Conservation (phyloP, 106 monocot genomes). For the Alisma plantagoaquatica region DNA sequence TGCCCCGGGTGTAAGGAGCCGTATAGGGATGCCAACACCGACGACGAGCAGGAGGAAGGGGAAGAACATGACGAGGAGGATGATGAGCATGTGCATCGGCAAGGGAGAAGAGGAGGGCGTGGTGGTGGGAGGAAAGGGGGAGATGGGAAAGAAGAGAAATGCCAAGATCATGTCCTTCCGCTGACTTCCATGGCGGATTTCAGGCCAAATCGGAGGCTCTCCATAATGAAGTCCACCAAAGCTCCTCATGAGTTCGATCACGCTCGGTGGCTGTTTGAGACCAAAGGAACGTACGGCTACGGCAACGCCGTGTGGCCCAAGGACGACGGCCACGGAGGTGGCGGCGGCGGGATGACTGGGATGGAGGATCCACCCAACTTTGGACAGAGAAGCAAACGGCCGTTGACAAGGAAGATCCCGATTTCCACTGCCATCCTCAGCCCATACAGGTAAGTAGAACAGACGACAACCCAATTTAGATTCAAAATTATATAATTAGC, state of each 20-base stretch:
- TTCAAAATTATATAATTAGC: no score
- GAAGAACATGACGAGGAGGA: conserved; percentile 19
- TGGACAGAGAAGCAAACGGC: conserved; percentile 19
- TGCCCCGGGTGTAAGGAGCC: conserved; percentile 74
- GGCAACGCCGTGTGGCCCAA: conserved; percentile 81
- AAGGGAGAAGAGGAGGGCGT: no score
- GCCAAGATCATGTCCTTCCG: conserved; percentile 20
- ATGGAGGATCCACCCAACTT: conserved; percentile 53
- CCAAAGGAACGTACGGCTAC: conserved; percentile 75
- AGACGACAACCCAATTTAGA: no score
- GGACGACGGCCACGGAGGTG: conserved; percentile 25
- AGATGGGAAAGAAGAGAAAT: conserved; percentile 16
- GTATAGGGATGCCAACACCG: conserved; percentile 22
- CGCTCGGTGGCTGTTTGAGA: conserved; percentile 67
- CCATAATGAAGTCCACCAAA: conserved; percentile 46
- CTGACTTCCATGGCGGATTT: conserved; percentile 43
- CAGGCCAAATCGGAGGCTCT: conserved; percentile 24
- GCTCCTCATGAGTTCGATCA: conserved; percentile 56
- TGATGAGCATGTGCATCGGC: conserved; percentile 8
- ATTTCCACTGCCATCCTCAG: conserved; percentile 65
- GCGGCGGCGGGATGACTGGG: conserved; percentile 24
- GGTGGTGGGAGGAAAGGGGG: conserved; percentile 25
- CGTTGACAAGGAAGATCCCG: conserved; percentile 53
- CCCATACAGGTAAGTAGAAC: conserved; percentile 53
- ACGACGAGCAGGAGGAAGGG: conserved; percentile 26